Evolutionary conservation across 2,329 filamentous ascomycete genomes (phyloP).

Genomic region (Incumbomyces lentus): DNA sequence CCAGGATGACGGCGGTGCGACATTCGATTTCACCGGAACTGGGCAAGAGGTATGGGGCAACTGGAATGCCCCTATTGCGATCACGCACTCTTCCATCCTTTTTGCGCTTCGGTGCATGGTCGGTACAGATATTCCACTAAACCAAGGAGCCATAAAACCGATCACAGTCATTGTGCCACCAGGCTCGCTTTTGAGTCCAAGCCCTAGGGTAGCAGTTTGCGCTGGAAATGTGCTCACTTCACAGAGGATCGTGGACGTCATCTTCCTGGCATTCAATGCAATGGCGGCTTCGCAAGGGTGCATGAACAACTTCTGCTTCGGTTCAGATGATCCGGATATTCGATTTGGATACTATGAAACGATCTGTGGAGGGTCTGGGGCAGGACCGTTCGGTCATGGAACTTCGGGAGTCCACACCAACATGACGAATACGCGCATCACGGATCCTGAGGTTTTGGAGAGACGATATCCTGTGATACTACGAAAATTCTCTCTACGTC

Average conservation of each 20-base stretch:
- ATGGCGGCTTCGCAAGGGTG: conserved; percentile 22
- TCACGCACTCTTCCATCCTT: conserved; percentile 29
- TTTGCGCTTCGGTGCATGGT: conserved; percentile 24
- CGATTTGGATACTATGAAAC: conserved; percentile 77
- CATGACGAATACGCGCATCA: conserved; percentile 81
- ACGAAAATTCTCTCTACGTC: conserved; percentile 56
- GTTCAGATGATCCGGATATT: conserved; percentile 33
- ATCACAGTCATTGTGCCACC: conserved; percentile 21
- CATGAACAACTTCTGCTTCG: conserved; percentile 25
- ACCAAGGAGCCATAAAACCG: conserved; percentile 24
- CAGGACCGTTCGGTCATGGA: conserved; percentile 62
- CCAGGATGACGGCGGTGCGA: conserved; percentile 22
- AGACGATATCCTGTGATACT: conserved; percentile 65
- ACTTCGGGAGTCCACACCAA: conserved; percentile 69
- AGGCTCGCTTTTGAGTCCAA: conserved; percentile 24
- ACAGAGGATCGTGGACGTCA: conserved; percentile 24
- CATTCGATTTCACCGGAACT: conserved; percentile 34
- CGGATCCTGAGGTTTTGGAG: conserved; percentile 70
- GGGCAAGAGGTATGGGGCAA: conserved; percentile 26
- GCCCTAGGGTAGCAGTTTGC: conserved; percentile 21
- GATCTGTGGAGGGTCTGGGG: conserved; percentile 67
- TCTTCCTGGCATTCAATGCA: conserved; percentile 26
- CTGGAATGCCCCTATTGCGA: conserved; percentile 30
- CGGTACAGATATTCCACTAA: conserved; percentile 24
- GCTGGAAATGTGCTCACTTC: conserved; percentile 23